Evolutionary conservation across 768 basidiomycete genomes (phyloP).

Genomic region (Tulasnella sp.): DNA sequence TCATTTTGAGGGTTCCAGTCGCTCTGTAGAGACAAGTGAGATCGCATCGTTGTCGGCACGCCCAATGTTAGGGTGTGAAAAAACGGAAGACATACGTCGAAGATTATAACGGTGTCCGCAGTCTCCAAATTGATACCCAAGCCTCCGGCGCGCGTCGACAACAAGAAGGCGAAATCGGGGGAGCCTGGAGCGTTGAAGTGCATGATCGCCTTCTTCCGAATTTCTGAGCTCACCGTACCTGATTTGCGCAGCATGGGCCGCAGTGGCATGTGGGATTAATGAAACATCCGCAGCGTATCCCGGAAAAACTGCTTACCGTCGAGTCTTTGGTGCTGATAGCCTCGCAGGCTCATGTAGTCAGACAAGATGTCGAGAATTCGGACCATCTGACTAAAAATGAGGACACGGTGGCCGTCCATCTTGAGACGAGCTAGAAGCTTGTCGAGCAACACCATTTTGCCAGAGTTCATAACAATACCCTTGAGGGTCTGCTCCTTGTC

Average conservation of each 20-base stretch:
- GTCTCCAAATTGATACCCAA: conserved; percentile 99
- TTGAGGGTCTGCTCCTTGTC: conserved; percentile 82
- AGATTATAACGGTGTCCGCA: conserved; percentile 98
- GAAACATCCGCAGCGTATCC: background rate
- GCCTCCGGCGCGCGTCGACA: conserved; percentile 96
- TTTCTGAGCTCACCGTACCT: conserved; percentile 79
- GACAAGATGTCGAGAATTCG: conserved; percentile 98
- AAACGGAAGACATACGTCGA: conserved; percentile 69
- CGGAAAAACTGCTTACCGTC: conserved; percentile 63
- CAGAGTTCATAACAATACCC: conserved; percentile 97
- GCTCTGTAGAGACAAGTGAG: conserved; percentile 56
- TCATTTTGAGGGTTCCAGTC: conserved; percentile 99
- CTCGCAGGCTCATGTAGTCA: conserved; percentile 90
- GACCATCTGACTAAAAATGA: conserved; percentile 99
- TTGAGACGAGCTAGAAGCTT: conserved; percentile 90
- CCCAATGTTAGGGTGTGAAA: background rate
- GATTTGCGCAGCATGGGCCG: background rate
- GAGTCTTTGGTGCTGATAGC: conserved; percentile 90
- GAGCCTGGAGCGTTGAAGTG: conserved; percentile 95
- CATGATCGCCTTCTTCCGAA: conserved; percentile 92
- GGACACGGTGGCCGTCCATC: conserved; percentile 91
- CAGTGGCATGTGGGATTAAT: conserved; percentile 15
- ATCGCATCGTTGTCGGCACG: conserved; percentile 6
- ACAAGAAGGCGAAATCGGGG: conserved; percentile 93
- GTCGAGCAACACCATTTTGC: conserved; percentile 97